phyloP scores from a whole-genome alignment of 2,329 filamentous ascomycete genomes.

The Graphilbum sp. region DNA sequence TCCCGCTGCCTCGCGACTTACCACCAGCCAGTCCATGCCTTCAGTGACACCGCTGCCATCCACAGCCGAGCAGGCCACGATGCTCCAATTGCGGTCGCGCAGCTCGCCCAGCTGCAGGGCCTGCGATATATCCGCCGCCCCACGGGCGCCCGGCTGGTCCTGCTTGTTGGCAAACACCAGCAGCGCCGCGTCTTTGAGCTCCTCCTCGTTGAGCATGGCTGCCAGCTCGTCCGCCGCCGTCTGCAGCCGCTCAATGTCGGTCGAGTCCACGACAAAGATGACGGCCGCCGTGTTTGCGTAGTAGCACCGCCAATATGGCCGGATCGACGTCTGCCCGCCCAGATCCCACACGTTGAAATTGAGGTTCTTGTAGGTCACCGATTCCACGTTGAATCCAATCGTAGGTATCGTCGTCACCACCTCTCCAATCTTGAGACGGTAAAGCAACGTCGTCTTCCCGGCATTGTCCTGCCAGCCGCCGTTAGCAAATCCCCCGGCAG shows the following conservation, averaged over 20 bases:
- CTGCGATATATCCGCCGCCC: slow-evolving; percentile 91
- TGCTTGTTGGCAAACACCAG: slow-evolving; percentile 98
- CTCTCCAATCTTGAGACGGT: slow-evolving; percentile 96
- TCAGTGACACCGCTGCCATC: slow-evolving; percentile 89
- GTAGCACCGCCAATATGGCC: slow-evolving; percentile 98
- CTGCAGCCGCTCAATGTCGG: slow-evolving; percentile 86
- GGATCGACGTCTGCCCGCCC: slow-evolving; percentile 94
- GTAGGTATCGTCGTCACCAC: slow-evolving; percentile 98
- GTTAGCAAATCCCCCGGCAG: not conserved
- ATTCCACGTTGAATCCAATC: slow-evolving; percentile 98
- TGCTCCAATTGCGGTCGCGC: slow-evolving; percentile 96
- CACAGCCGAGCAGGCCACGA: slow-evolving; percentile 92
- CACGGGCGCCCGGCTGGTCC: slow-evolving; percentile 92
- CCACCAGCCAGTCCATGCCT: slow-evolving; percentile 98
- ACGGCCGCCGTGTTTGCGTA: slow-evolving; percentile 97
- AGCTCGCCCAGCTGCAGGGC: slow-evolving; percentile 79
- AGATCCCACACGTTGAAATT: slow-evolving; percentile 99
- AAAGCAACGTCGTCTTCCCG: slow-evolving; percentile 91
- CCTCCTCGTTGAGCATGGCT: slow-evolving; percentile 94
- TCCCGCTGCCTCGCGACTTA: slow-evolving; percentile 23
- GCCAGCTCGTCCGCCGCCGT: slow-evolving; percentile 86
- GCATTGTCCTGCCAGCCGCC: slow-evolving; percentile 65
- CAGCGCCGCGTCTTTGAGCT: slow-evolving; percentile 80
- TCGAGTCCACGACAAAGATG: slow-evolving; percentile 96
- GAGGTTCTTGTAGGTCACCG: slow-evolving; percentile 93